phyloP scores from a whole-genome alignment of 2,329 filamentous ascomycete species.

The Rutstroemia sp. region DNA sequence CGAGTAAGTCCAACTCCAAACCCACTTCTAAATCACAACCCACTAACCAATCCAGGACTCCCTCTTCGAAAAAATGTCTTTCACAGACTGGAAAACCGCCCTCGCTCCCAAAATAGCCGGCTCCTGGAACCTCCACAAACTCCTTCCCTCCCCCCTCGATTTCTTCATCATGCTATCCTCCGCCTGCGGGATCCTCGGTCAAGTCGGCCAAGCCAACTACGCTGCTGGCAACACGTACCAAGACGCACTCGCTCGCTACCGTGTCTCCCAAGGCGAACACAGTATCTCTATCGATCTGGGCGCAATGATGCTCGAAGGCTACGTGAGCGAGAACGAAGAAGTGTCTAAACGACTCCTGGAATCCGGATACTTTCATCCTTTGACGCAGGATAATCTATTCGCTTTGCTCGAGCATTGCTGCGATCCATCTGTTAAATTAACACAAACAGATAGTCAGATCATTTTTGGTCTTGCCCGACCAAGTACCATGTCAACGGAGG shows the following conservation, averaged over 20 bases:
- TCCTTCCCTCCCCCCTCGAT: not conserved
- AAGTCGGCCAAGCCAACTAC: slow-evolving; percentile 14
- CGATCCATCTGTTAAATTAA: not conserved
- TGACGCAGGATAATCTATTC: not conserved
- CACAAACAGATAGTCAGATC: not conserved
- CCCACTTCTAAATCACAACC: not conserved
- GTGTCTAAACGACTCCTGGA: not conserved
- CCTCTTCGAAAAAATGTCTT: not conserved
- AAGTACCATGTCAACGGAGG: not conserved
- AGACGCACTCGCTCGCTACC: slow-evolving; percentile 13
- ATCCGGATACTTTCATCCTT: not conserved
- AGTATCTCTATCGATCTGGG: not conserved
- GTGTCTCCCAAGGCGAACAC: not conserved
- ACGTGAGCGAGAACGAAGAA: not conserved
- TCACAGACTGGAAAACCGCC: not conserved
- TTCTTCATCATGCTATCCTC: slow-evolving; percentile 35
- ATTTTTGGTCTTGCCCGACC: not conserved
- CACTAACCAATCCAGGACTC: not conserved
- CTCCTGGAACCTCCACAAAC: not conserved
- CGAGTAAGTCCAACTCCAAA: not conserved
- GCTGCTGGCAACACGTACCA: slow-evolving; percentile 26
- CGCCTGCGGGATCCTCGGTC: slow-evolving; percentile 18
- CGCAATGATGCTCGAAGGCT: not conserved
- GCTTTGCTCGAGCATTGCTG: not conserved
- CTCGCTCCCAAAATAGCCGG: not conserved